Conservation (phyloP, 1,139 yeast genomes). For the Geotrichum reessii region DNA sequence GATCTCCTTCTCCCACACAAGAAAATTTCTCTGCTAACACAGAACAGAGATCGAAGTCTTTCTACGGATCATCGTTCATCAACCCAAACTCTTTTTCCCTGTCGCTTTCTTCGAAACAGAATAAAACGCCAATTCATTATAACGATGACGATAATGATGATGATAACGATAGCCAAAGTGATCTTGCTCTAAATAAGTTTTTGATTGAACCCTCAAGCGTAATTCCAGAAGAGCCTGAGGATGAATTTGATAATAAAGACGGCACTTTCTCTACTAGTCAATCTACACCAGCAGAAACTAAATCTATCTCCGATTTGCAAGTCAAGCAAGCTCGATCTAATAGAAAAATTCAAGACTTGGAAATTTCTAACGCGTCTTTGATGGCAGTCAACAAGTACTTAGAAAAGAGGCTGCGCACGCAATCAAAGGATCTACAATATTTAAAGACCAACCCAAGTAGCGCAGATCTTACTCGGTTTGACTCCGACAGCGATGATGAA, state of each 20-base stretch:
- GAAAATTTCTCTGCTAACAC: background rate
- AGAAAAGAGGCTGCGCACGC: conserved; percentile 26
- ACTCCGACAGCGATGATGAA: conserved; percentile 13
- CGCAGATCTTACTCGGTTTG: background rate
- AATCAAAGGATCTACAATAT: conserved; percentile 23
- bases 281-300: background rate
- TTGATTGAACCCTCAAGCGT: background rate
- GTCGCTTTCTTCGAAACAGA: conserved; percentile 12
- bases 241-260: background rate
- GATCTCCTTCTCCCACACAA: conserved; percentile 10
- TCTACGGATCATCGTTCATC: conserved; percentile 12
- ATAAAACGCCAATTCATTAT: background rate
- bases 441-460: conserved; percentile 8
- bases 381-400: conserved; percentile 29
- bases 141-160: conserved; percentile 2
- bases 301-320: conserved; percentile 5
- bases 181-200: background rate
- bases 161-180: background rate
- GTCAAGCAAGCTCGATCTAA: conserved; percentile 25
- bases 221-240: background rate
- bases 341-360: conserved; percentile 30
- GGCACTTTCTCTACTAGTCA: background rate
- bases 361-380: conserved; percentile 30
- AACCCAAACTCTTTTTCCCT: conserved; percentile 14
- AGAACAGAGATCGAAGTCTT: conserved; percentile 1